These are phyloP conservation scores for Epichloe sibirici DNA, from an alignment of 2,329 filamentous ascomycete genomes.

Conservation along the genomic window DNA sequence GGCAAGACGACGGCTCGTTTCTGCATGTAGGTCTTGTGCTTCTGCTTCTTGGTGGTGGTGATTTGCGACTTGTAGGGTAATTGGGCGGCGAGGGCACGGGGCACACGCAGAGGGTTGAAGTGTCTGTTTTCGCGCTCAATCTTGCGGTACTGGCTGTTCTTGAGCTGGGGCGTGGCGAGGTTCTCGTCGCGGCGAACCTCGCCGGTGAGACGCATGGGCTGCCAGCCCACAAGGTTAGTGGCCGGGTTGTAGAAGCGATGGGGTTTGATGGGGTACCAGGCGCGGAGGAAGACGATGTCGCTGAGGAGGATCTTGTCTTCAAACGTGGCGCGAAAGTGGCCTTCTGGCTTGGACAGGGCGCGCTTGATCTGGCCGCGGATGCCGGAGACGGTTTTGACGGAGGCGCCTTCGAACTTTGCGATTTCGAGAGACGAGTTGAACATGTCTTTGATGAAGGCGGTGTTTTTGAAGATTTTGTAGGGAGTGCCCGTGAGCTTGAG, in stretches of 20 bases:
- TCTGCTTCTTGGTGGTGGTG: slow-evolving; percentile 65
- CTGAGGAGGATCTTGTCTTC: slow-evolving; percentile 97
- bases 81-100: slow-evolving; percentile 64
- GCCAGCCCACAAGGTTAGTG: slow-evolving; percentile 86
- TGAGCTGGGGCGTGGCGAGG: slow-evolving; percentile 64
- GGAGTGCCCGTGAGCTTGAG: slow-evolving; percentile 88
- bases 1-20: slow-evolving; percentile 84
- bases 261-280: slow-evolving; percentile 93
- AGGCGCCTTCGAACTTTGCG: slow-evolving; percentile 93
- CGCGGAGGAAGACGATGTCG: slow-evolving; percentile 90
- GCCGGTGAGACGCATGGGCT: slow-evolving; percentile 86
- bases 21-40: slow-evolving; percentile 77
- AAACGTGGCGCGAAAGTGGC: slow-evolving; percentile 92
- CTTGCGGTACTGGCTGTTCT: slow-evolving; percentile 73
- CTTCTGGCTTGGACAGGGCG: slow-evolving; percentile 83
- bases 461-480: slow-evolving; percentile 99
- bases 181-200: slow-evolving; percentile 70
- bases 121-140: slow-evolving; percentile 55
- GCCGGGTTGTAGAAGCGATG: slow-evolving; percentile 96
- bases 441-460: slow-evolving; percentile 98
- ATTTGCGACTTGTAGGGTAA: slow-evolving; percentile 93
- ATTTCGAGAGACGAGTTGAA: slow-evolving; percentile 88
- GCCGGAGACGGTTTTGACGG: slow-evolving; percentile 91
- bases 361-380: slow-evolving; percentile 96
- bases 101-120: slow-evolving; percentile 72